phyloP scores from a whole-genome alignment of 805 yeast species.

The Cyberlindnera misumaiensis region DNA sequence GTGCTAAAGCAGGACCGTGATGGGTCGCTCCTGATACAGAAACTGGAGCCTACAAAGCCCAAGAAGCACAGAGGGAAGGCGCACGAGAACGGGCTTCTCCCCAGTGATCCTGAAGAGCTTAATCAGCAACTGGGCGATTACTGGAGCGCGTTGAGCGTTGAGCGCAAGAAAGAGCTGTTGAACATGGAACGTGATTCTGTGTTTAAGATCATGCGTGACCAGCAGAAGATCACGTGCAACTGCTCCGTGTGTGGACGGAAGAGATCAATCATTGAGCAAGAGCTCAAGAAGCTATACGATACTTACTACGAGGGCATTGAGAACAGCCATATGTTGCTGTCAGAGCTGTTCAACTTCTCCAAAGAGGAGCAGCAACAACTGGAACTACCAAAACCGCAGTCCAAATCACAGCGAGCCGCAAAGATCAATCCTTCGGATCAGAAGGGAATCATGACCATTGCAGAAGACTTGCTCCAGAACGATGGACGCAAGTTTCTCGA shows the following conservation, averaged over 20 bases:
- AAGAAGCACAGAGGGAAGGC: constrained; percentile 31
- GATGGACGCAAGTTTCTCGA: constrained; percentile 75
- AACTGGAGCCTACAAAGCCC: constrained; percentile 23
- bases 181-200: constrained; percentile 65
- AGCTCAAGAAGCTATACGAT: constrained; percentile 66
- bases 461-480: constrained; percentile 71
- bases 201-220: constrained; percentile 53
- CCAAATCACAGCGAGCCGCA: not conserved
- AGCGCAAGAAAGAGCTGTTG: constrained; percentile 53
- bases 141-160: constrained; percentile 63
- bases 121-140: constrained; percentile 27
- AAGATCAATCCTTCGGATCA: constrained; percentile 11
- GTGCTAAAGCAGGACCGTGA: constrained; percentile 64
- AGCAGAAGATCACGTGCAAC: constrained; percentile 52
- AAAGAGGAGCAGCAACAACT: constrained; percentile 4
- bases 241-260: constrained; percentile 78
- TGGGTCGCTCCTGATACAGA: constrained; percentile 71
- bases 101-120: constrained; percentile 15
- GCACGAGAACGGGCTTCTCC: constrained; percentile 2
- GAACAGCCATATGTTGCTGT: constrained; percentile 3
- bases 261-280: constrained; percentile 64
- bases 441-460: constrained; percentile 50
- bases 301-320: constrained; percentile 44
- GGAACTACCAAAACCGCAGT: not conserved
- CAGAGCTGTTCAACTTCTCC: constrained; percentile 13